Evolutionary conservation across 805 yeast species (phyloP), one percentile per base, ranked within the genome.

Genomic region (Cyberlindnera saturnus): DNA sequence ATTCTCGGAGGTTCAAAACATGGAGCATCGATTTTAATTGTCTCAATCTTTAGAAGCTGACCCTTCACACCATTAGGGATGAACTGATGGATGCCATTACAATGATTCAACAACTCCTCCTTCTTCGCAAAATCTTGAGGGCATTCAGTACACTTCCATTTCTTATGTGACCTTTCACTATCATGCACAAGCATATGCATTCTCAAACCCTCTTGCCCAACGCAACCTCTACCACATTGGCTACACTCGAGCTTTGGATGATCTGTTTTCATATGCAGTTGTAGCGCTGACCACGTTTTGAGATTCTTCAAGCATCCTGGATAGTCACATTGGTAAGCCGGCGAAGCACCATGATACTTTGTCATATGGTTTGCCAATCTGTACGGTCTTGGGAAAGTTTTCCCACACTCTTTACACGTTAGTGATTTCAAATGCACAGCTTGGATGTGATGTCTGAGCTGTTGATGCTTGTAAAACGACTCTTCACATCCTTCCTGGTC

Each of bases 121-220:
- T 82, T 82, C 48, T 77, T 79, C 5, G 71, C 70, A 53, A 77
- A 83, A 28, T 71, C 65, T 1, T 65, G 64, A 7, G 64, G 60
- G 61, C 90, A 82, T 40, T 67, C 66, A 2, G 62, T 59, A 63
- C 96, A 87, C 44, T 73, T 74, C 91, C 95, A 86, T 33, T 78
- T 19, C 40, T 54, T 57, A 3, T 41, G 17, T 1, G 44, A 43
- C 14, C 69, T 66, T 3, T 57, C 53, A 5, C 72, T 77, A 50
- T 81, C 80, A 61, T 89, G 96, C 17, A 79, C 66, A 36, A 71
- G 62, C 88, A 84, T 79, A 59, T 90, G 96, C 67, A 82, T 77
- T 15, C 71, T 64, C 39, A 88, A 62, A 48, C 89, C 93, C 23
- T 71, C 68, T 37, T 74, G 77, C 26, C 95, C 95, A 10, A 83